phyloP scores from a whole-genome alignment of 768 basidiomycete species.

The Cystobasidium tubakii region DNA sequence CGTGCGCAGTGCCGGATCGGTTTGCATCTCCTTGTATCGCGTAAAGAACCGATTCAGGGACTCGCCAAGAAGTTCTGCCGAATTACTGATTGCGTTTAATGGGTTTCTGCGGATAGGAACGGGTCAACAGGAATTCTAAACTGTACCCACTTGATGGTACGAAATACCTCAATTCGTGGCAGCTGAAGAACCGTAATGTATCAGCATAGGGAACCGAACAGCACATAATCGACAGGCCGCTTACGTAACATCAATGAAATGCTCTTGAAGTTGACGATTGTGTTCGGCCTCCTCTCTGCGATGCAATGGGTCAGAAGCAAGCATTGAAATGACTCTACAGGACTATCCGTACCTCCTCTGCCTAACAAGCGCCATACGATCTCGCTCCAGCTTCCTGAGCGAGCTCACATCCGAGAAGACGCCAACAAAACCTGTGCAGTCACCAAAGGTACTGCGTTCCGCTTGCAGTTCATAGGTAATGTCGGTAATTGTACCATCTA shows the following conservation, averaged over 20 bases:
- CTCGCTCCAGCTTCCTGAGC: conserved; percentile 32
- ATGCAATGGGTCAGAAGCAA: background rate
- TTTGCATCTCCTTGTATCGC: background rate
- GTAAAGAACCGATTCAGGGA: conserved; percentile 9
- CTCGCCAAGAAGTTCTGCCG: conserved; percentile 35
- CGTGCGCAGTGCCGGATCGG: background rate
- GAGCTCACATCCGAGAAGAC: conserved; percentile 35
- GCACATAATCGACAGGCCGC: too few species aligned
- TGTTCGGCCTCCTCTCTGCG: conserved; percentile 35
- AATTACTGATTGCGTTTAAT: conserved; percentile 33
- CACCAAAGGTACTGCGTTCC: conserved; percentile 23
- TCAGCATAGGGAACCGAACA: too few species aligned
- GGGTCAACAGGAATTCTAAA: background rate
- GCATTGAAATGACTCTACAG: background rate
- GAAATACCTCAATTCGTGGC: conserved; percentile 8
- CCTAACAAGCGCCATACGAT: conserved; percentile 32
- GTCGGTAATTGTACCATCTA: conserved; percentile 13
- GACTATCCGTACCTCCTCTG: background rate
- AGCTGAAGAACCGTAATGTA: background rate
- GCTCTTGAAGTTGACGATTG: conserved; percentile 27
- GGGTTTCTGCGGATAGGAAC: conserved; percentile 34
- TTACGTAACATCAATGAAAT: conserved; percentile 34
- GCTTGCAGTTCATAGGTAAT: conserved; percentile 39
- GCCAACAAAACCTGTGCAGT: conserved; percentile 35
- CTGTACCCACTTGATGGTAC: background rate